phyloP scores from a whole-genome alignment of 495 filamentous ascomycete genomes.

The Penicillium turbatum region DNA sequence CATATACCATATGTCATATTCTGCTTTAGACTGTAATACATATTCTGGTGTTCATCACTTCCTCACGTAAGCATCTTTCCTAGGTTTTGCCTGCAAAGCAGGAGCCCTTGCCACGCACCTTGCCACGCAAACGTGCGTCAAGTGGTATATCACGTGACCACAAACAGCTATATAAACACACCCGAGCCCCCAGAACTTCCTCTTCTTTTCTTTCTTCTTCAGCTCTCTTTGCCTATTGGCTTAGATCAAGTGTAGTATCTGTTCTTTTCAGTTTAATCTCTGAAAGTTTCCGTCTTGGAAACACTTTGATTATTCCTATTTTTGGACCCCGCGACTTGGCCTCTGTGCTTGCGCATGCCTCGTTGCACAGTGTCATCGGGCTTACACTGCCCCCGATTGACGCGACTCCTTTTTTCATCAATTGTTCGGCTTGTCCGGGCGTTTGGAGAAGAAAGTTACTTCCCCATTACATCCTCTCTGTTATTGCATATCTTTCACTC shows the following conservation, averaged over 20 bases:
- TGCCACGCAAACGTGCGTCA: too few relatives aligned
- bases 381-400: constrained; percentile 85
- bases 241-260: constrained; percentile 98
- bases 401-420: constrained; percentile 55
- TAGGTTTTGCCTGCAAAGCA: background rate
- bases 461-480: too few relatives aligned
- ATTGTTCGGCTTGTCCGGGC: too few relatives aligned
- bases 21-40: constrained; percentile 8
- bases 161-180: too few relatives aligned
- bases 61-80: background rate
- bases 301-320: constrained; percentile 84
- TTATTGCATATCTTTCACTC: too few relatives aligned
- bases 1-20: background rate
- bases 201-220: constrained; percentile 26
- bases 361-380: constrained; percentile 74
- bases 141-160: too few relatives aligned
- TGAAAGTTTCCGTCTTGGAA: constrained; percentile 61
- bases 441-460: too few relatives aligned
- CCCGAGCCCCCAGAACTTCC: too few relatives aligned
- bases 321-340: constrained; percentile 53
- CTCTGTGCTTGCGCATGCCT: constrained; percentile 83
- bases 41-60: background rate
- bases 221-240: constrained; percentile 52
- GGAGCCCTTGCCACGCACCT: background rate
- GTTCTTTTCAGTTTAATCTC: constrained; percentile 94